These are phyloP conservation scores for Entomortierella lignicola DNA, from an alignment of 192 early-diverging fungal species.

Conservation along the genomic window DNA sequence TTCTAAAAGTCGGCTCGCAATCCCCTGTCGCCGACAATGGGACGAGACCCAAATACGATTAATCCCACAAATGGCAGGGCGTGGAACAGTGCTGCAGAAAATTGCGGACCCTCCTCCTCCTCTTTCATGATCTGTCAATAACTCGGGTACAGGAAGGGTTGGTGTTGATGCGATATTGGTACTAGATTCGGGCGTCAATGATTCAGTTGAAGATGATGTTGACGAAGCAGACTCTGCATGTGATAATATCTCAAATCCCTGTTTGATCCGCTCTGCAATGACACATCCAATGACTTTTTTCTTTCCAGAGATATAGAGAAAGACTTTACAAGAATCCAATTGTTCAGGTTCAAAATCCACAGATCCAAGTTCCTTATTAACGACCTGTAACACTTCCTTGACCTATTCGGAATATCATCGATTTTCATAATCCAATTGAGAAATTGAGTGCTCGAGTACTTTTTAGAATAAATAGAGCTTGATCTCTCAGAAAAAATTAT, in stretches of 20 bases:
- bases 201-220: slow-evolving; percentile 4
- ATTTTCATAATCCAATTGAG: too few species aligned
- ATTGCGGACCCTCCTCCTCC: slow-evolving; percentile 32
- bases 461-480: too few species aligned
- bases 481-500: background rate
- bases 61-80: slow-evolving; percentile 59
- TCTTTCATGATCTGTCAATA: background rate
- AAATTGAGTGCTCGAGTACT: too few species aligned
- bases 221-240: background rate
- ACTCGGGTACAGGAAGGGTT: too few species aligned
- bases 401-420: too few species aligned
- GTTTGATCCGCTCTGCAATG: slow-evolving; percentile 52
- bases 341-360: slow-evolving; percentile 48
- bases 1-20: slow-evolving; percentile 56
- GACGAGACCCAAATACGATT: slow-evolving; percentile 60
- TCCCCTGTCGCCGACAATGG: slow-evolving; percentile 39
- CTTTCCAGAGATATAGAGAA: slow-evolving; percentile 55
- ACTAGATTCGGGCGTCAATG: background rate
- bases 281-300: slow-evolving; percentile 59
- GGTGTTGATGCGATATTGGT: background rate
- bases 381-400: slow-evolving; percentile 43
- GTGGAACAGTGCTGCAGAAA: slow-evolving; percentile 50
- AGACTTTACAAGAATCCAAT: slow-evolving; percentile 54
- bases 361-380: slow-evolving; percentile 56
- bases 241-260: slow-evolving; percentile 49